Conservation (phyloP, 2,329 filamentous ascomycete species). For the Daldinia eschscholtzii region DNA sequence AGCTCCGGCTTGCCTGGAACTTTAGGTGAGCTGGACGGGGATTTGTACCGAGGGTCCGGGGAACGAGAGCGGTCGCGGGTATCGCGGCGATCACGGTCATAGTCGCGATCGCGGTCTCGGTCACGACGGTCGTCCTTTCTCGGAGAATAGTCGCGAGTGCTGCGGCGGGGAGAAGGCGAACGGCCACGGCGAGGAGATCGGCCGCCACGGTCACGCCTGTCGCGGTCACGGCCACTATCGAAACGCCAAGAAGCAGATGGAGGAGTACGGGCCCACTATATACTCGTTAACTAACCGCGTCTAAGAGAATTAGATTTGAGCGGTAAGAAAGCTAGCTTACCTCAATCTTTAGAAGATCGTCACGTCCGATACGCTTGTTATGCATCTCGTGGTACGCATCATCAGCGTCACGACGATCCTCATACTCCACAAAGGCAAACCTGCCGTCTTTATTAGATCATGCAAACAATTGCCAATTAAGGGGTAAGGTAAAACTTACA, state of each 20-base stretch:
- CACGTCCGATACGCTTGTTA: conserved; percentile 96
- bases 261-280: conserved; percentile 97
- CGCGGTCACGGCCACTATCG: conserved; percentile 86
- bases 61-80: conserved; percentile 77
- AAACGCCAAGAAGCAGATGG: conserved; percentile 99
- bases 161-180: conserved; percentile 82
- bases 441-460: conserved; percentile 57
- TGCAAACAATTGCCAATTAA: not conserved
- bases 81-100: conserved; percentile 66
- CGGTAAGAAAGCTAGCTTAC: conserved; percentile 61
- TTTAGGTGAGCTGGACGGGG: conserved; percentile 22
- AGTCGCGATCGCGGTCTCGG: conserved; percentile 74
- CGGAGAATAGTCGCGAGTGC: conserved; percentile 84
- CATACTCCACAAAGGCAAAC: conserved; percentile 99
- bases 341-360: conserved; percentile 98
- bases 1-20: conserved; percentile 19
- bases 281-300: conserved; percentile 29
- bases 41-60: conserved; percentile 63
- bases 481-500: conserved; percentile 73
- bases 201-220: conserved; percentile 65
- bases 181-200: conserved; percentile 77
- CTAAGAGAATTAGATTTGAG: conserved; percentile 15
- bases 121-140: conserved; percentile 90
- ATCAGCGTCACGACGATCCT: conserved; percentile 97
- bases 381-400: conserved; percentile 99